These are phyloP conservation scores for Talaromyces ruber DNA, from an alignment of 495 filamentous ascomycete genomes.

Conservation along the genomic window DNA sequence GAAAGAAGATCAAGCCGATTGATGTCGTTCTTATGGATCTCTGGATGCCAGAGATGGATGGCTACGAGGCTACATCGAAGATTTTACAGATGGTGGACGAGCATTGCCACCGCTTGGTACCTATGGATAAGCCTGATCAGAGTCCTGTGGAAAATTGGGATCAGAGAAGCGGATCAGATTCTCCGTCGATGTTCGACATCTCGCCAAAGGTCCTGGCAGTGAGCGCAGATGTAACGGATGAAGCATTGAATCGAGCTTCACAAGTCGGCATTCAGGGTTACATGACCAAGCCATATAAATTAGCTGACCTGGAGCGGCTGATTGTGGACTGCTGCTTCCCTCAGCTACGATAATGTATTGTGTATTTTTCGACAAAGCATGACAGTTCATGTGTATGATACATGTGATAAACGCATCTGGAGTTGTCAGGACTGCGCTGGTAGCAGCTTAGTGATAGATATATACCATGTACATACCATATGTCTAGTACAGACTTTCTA, in stretches of 20 bases:
- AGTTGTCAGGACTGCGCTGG: background rate
- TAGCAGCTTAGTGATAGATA: background rate
- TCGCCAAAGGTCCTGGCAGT: conserved; percentile 57
- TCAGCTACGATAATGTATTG: background rate
- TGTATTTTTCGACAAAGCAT: background rate
- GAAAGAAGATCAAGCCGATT: conserved; percentile 34
- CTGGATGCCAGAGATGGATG: conserved; percentile 83
- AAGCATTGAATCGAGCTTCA: conserved; percentile 53
- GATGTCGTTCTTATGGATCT: conserved; percentile 75
- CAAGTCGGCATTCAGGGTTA: conserved; percentile 68
- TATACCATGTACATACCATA: background rate
- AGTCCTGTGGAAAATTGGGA: conserved; percentile 22
- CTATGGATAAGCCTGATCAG: background rate
- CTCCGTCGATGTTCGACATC: background rate
- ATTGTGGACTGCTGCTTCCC: conserved; percentile 52
- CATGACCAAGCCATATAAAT: conserved; percentile 73
- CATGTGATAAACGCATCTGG: background rate
- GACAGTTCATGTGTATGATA: background rate
- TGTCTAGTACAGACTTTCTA: background rate
- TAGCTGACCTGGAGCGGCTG: conserved; percentile 59
- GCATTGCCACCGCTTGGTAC: conserved; percentile 13
- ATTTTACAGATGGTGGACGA: conserved; percentile 51
- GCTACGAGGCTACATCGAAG: conserved; percentile 61
- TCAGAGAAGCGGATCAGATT: conserved; percentile 17
- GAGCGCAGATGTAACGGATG: conserved; percentile 68